These are phyloP conservation scores for Candida germanica DNA, from an alignment of 805 yeast species.

Conservation along the genomic window DNA sequence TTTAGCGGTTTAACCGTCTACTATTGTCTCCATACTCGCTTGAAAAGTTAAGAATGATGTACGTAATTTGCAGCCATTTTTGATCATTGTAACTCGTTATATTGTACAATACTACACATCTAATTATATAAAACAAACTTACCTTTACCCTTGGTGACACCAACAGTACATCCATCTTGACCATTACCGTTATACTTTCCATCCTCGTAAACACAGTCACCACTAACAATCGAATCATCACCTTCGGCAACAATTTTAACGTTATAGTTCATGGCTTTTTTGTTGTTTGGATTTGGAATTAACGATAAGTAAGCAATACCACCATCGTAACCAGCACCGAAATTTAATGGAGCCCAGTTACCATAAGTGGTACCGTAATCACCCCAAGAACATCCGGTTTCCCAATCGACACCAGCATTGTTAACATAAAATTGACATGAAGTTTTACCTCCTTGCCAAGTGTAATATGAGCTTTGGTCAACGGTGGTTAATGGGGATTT, in stretches of 20 bases:
- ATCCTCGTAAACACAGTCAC: conserved; percentile 75
- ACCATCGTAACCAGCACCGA: conserved; percentile 69
- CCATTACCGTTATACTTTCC: conserved; percentile 72
- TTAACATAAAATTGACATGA: conserved; percentile 75
- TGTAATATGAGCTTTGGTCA: conserved; percentile 54
- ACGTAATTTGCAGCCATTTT: no score
- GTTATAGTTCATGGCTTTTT: conserved; percentile 38
- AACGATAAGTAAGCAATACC: conserved; percentile 66
- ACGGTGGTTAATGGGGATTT: conserved; percentile 55
- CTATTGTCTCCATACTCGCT: no score
- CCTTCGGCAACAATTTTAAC: conserved; percentile 43
- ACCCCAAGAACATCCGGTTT: conserved; percentile 76
- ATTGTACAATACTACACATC: no score
- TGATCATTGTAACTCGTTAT: no score
- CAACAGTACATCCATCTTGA: conserved; percentile 88
- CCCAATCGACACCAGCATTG: conserved; percentile 66
- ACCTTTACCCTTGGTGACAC: conserved; percentile 81
- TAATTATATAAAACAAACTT: conserved; percentile 68
- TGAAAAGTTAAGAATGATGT: no score
- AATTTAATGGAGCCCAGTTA: conserved; percentile 77
- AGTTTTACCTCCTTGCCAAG: conserved; percentile 61
- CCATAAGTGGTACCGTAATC: conserved; percentile 55
- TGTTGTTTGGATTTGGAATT: conserved; percentile 77
- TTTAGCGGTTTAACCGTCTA: no score
- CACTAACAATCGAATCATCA: conserved; percentile 53